phyloP scores from a whole-genome alignment of 2,329 filamentous ascomycete genomes.

The Lachnellula subtilissima region DNA sequence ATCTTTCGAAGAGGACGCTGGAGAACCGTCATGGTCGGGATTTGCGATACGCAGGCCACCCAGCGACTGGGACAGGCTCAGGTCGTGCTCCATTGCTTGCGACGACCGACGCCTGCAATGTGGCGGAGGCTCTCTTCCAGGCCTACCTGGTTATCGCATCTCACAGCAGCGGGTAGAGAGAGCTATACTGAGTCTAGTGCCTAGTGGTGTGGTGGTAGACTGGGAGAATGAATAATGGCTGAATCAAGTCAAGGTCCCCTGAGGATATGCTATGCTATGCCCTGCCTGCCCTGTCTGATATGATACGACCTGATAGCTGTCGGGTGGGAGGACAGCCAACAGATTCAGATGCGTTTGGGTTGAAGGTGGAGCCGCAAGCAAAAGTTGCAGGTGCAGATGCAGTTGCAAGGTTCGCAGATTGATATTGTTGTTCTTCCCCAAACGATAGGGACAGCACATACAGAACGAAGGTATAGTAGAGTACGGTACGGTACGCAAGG shows the following conservation, averaged over 20 bases:
- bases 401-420: background rate
- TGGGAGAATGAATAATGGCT: no score
- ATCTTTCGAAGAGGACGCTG: constrained; percentile 21
- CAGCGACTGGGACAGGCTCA: constrained; percentile 86
- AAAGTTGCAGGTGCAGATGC: background rate
- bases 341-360: no score
- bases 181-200: constrained; percentile 2
- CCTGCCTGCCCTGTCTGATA: background rate
- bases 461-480: background rate
- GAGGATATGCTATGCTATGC: no score
- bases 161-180: constrained; percentile 1
- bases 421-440: background rate
- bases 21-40: constrained; percentile 61
- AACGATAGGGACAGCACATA: background rate
- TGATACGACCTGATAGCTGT: background rate
- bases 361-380: background rate
- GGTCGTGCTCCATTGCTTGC: constrained; percentile 80
- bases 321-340: background rate
- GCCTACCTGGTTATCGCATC: constrained; percentile 11
- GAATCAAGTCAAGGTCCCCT: no score
- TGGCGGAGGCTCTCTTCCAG: constrained; percentile 6
- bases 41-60: constrained; percentile 96
- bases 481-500: background rate
- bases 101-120: constrained; percentile 6
- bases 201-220: background rate